Evolutionary conservation across 768 basidiomycete genomes (phyloP), one percentile per base, ranked within the genome.

Genomic region (Boletus subparvulus): DNA sequence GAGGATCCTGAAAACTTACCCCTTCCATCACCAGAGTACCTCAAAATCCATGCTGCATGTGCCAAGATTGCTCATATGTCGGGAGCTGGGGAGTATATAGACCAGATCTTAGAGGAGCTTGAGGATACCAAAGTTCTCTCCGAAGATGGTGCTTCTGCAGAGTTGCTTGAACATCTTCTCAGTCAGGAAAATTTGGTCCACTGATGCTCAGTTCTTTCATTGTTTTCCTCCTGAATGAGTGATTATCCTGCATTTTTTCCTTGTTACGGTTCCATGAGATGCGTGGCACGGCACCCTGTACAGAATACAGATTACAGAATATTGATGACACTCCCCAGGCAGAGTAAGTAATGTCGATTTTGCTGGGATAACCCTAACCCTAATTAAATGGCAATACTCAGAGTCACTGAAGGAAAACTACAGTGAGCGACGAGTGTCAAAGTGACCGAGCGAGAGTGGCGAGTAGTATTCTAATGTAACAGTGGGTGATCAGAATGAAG

Each of bases 381-480:
- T 21, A 21, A 21, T 21, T 21, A 21, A 21, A 21, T 21, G 21
- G 1, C 1, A 21, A 21, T 21, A 21, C 21, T 21, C 21, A 21
- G 21, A 21, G 21, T 21, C 21, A 21, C 21, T 21, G 21, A 21
- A 21, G 21, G 21, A 21, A 21, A 21, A 21, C 21, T 21, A 21
- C 21, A 21, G 21, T 21, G 21, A 21, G 21, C 21, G 26, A 36
- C 5, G 28, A 47, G 26, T 26, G 26, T 26, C 26, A 26, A 26
- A 26, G 26, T 4, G 16, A 37, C 14, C 7, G 36, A 21, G 44
- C 33, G 48, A 56, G 56, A 62, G 60, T 45, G 55, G 55, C 47
- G 59, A 58, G 50, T 56, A 43, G 17, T 58, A 61, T 57, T 67
- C 51, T 64, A 64, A 50, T 60, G 61, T 47, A 61, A 50, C 55